A percentile compares a stretch with the other conserved stretches of the same genome.
Evolutionary conservation across 768 basidiomycete species (phyloP).

Genomic region (Termitomyces sp.): DNA sequence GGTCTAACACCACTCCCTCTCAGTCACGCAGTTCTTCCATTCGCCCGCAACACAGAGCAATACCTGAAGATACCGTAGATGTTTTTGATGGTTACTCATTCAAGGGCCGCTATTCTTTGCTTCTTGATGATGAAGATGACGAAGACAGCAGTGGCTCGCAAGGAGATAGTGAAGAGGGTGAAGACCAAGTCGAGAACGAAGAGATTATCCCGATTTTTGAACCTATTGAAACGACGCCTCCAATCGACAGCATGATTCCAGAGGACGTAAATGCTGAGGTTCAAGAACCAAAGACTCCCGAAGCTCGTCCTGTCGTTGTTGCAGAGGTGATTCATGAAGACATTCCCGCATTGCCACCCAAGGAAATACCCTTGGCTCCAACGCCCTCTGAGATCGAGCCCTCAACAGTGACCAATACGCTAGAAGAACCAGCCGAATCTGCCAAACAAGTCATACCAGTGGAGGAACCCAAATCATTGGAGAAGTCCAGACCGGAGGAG

Average conservation of each 20-base stretch:
- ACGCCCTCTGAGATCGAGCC: conserved; percentile 4
- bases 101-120: conserved; percentile 78
- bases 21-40: conserved; percentile 76
- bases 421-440: not conserved
- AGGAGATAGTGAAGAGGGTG: conserved; percentile 36
- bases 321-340: conserved; percentile 20
- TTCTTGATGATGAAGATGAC: conserved; percentile 69
- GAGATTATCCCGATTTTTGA: conserved; percentile 19
- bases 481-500: conserved; percentile 5
- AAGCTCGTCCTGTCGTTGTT: conserved; percentile 43
- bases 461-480: not conserved
- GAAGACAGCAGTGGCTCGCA: conserved; percentile 39
- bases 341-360: conserved; percentile 16
- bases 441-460: conserved; percentile 15
- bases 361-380: conserved; percentile 7
- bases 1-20: conserved; percentile 72
- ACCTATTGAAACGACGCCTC: conserved; percentile 10
- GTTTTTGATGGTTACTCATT: conserved; percentile 95
- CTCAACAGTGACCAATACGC: not conserved
- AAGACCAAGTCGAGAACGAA: conserved; percentile 23
- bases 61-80: conserved; percentile 53
- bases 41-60: conserved; percentile 29
- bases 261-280: conserved; percentile 25
- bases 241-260: conserved; percentile 10
- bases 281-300: conserved; percentile 70